phyloP scores from a whole-genome alignment of 139 green algal species.

The Chlorella sorokiniana region DNA sequence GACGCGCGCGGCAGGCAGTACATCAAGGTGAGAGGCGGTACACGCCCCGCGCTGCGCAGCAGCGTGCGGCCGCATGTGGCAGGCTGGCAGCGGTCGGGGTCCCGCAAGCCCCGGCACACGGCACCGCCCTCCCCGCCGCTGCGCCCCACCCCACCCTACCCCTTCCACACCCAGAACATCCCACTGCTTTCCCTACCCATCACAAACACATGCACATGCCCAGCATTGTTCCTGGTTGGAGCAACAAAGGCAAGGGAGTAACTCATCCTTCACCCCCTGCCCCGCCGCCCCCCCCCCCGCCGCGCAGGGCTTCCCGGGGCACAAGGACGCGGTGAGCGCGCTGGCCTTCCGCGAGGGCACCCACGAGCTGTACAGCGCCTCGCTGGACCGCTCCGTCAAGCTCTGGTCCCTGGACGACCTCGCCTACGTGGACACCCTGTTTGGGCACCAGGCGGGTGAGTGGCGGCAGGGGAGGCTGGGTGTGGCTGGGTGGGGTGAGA shows the following conservation, averaged over 20 bases:
- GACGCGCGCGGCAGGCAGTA: slow-evolving; percentile 60
- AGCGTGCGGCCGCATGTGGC: too few species aligned
- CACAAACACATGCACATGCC: too few species aligned
- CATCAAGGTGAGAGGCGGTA: slow-evolving; percentile 22
- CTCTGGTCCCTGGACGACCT: slow-evolving; percentile 93
- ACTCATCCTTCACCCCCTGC: neutral
- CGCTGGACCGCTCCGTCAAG: slow-evolving; percentile 85
- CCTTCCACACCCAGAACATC: too few species aligned
- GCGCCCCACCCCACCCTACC: too few species aligned
- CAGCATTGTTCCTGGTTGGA: too few species aligned
- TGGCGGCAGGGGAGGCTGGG: too few species aligned
- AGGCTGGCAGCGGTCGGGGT: too few species aligned
- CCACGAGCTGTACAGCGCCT: slow-evolving; percentile 73
- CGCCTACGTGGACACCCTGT: slow-evolving; percentile 96
- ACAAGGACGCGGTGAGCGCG: slow-evolving; percentile 75
- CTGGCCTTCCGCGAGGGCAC: slow-evolving; percentile 86
- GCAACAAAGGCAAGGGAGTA: too few species aligned
- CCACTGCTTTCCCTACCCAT: too few species aligned
- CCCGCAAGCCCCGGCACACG: too few species aligned
- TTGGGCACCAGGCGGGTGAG: neutral
- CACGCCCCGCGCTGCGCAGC: neutral
- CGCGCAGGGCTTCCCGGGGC: slow-evolving; percentile 61
- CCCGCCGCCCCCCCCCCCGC: neutral
- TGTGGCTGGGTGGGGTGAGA: too few species aligned
- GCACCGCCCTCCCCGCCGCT: too few species aligned